A percentile compares a stretch with the other conserved stretches of the same genome.
phyloP scores from a whole-genome alignment of 192 early-diverging fungal genomes.

The Chytriomyces confervae region DNA sequence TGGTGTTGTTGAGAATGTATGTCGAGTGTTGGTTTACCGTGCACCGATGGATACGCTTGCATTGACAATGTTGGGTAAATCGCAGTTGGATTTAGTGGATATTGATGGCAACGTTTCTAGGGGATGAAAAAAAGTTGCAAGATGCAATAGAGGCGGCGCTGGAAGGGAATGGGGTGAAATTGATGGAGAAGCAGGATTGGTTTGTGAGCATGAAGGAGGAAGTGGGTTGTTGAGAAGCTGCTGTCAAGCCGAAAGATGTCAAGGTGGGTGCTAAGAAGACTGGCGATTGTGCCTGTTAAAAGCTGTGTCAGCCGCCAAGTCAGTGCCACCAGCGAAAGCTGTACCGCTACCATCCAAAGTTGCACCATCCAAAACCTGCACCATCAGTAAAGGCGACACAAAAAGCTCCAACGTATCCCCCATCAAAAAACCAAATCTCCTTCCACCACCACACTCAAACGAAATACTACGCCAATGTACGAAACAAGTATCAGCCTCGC shows the following conservation, averaged over 20 bases:
- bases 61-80: slow-evolving; percentile 27
- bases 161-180: not conserved
- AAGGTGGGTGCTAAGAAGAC: no score
- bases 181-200: slow-evolving; percentile 19
- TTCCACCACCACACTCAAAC: not conserved
- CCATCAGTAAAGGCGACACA: no score
- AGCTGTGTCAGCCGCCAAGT: slow-evolving; percentile 1
- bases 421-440: no score
- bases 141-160: slow-evolving; percentile 43
- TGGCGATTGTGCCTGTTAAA: no score
- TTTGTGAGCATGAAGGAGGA: slow-evolving; percentile 5
- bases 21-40: no score
- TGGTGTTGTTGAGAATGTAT: no score
- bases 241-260: slow-evolving; percentile 13
- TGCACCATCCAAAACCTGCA: no score
- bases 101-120: not conserved
- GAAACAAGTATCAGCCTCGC: slow-evolving; percentile 42
- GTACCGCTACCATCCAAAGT: no score
- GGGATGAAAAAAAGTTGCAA: slow-evolving; percentile 10
- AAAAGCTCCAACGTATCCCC: no score
- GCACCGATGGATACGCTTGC: slow-evolving; percentile 21
- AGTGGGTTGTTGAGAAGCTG: not conserved
- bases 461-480: not conserved
- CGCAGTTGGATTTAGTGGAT: slow-evolving; percentile 40
- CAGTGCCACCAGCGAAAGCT: not conserved